Percentiles rank a stretch among this genome's conserved stretches.
phyloP scores from a whole-genome alignment of 2,329 filamentous ascomycete species.

The Uncinocarpus reesii region DNA sequence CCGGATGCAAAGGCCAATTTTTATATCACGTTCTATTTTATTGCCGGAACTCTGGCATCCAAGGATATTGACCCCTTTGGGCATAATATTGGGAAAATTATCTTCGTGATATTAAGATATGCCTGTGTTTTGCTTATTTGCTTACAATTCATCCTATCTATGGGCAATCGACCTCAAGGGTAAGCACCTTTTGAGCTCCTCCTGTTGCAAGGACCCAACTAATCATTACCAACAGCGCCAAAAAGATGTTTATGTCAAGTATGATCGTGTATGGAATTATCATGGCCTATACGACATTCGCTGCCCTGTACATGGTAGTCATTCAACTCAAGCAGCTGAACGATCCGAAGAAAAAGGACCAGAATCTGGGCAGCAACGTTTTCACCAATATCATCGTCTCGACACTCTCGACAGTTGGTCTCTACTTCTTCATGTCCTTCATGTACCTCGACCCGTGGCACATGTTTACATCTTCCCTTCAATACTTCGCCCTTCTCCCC shows the following conservation, averaged over 20 bases:
- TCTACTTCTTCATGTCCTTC: slow-evolving; percentile 95
- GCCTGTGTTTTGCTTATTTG: slow-evolving; percentile 76
- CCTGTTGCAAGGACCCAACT: background rate
- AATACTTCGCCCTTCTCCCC: slow-evolving; percentile 88
- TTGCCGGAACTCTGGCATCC: slow-evolving; percentile 80
- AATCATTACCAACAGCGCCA: slow-evolving; percentile 43
- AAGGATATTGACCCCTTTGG: slow-evolving; percentile 78
- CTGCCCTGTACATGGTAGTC: slow-evolving; percentile 77
- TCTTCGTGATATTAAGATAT: slow-evolving; percentile 82
- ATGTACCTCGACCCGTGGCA: slow-evolving; percentile 98
- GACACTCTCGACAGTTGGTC: slow-evolving; percentile 73
- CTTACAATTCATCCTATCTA: slow-evolving; percentile 90
- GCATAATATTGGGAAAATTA: slow-evolving; percentile 68
- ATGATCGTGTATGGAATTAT: slow-evolving; percentile 89
- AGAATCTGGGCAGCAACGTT: slow-evolving; percentile 68
- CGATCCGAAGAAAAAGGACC: slow-evolving; percentile 33
- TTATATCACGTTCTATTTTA: slow-evolving; percentile 97
- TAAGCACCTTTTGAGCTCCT: slow-evolving; percentile 23
- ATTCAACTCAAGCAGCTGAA: slow-evolving; percentile 55
- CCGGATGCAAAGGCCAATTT: slow-evolving; percentile 61
- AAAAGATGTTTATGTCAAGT: slow-evolving; percentile 74
- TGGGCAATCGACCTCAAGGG: slow-evolving; percentile 93
- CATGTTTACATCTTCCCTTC: slow-evolving; percentile 83
- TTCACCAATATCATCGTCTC: slow-evolving; percentile 94
- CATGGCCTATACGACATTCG: slow-evolving; percentile 92